These are phyloP conservation scores for Ceratocystis cubensis DNA, from an alignment of 2,329 filamentous ascomycete genomes.

Conservation along the genomic window DNA sequence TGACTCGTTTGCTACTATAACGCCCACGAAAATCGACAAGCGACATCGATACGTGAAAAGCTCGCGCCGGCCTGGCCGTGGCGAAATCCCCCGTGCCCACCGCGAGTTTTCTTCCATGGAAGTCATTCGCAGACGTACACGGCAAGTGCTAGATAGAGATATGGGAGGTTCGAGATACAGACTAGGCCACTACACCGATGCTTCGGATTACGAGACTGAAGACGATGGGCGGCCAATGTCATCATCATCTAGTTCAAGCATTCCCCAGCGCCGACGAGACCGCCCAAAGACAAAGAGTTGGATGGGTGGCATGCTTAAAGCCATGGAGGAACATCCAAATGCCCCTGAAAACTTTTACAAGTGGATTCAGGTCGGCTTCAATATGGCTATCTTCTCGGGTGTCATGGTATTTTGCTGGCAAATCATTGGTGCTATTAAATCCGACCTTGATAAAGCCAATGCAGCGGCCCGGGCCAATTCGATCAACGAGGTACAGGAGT, in stretches of 20 bases:
- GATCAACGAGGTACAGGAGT: conserved; percentile 59
- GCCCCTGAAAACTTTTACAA: conserved; percentile 47
- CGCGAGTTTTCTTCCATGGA: conserved; percentile 31
- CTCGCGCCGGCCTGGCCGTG: conserved; percentile 42
- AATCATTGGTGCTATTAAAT: conserved; percentile 55
- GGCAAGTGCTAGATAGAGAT: conserved; percentile 40
- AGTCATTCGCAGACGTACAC: conserved; percentile 42
- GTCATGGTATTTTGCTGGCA: conserved; percentile 56
- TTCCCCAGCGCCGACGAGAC: conserved; percentile 24
- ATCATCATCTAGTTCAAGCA: conserved; percentile 12
- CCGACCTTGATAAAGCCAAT: conserved; percentile 62
- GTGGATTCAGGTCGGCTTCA: conserved; percentile 51
- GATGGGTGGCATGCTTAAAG: conserved; percentile 36
- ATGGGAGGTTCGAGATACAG: conserved; percentile 38
- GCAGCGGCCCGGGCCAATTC: conserved; percentile 56
- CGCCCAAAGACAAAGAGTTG: conserved; percentile 25
- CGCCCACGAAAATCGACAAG: conserved; percentile 37
- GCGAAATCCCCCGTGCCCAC: conserved; percentile 46
- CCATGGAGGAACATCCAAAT: conserved; percentile 44
- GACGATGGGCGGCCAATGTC: conserved; percentile 25
- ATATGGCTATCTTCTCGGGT: conserved; percentile 45
- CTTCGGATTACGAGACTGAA: conserved; percentile 41
- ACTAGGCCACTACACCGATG: conserved; percentile 28
- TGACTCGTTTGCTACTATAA: conserved; percentile 29
- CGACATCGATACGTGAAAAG: conserved; percentile 35